Evolutionary conservation across 1,139 yeast genomes (phyloP), one percentile per base, ranked within the genome.

Genomic region (Geotrichum bryndzae): DNA sequence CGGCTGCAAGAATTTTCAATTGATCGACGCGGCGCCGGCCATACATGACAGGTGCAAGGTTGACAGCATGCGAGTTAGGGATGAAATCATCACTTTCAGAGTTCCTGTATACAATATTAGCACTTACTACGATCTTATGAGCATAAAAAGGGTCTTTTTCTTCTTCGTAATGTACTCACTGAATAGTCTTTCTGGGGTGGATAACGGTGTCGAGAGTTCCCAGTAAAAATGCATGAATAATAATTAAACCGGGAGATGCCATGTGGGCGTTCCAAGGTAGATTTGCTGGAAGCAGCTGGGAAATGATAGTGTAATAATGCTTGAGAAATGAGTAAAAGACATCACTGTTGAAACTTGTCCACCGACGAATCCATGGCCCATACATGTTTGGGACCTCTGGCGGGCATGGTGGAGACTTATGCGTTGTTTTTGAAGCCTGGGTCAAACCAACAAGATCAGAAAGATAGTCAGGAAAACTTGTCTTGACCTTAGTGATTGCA

Each of bases 271-370:
- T 65, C 68, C 66, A 59, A 1, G 68, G 67, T n/a, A 68, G 61
- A 38, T 67, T 69, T 54, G 66, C 61, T 48, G 73, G 74, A 8
- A 71, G 64, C 27, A 66, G 51, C 23, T 65, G 63, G 18, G 77
- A 69, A 25, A 74, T 62, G 61, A 75, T 63, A 74, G 72, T 61
- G 63, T 76, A 74, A 69, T 87, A 87, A 72, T 90, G 96, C 70
- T 90, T 85, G 62, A 88, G 76, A 68, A 90, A 90, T 0, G 95
- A 86, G 65, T 83, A 82, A 73, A 90, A 88, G 1, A 89, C 79
- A 64, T 80, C 82, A 50, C 82, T 74, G 65, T 80, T 80, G 51
- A 79, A 73, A 4, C 77, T 73, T 67, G 86, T 75, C 91, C 90
- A 81, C 77, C 89, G 67, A 18, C 84, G 77, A 1, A 84, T 85